Evolutionary conservation across 106 monocot species (phyloP), one percentile per base, ranked within the genome.

Genomic region (Alisma plantagoaquatica): DNA sequence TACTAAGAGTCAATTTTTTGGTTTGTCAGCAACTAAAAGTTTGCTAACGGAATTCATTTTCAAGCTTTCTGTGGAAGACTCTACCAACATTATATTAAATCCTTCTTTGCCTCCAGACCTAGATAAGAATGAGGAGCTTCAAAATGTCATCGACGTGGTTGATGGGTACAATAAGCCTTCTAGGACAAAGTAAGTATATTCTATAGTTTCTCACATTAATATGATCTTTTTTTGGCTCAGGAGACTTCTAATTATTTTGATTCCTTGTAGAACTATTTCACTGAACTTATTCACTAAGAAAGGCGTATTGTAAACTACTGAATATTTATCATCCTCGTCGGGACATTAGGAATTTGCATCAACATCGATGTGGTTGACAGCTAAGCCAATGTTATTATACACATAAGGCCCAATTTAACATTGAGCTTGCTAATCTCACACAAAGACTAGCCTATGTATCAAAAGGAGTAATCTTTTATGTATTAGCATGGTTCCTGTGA

Each of bases 261-360:
- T n/a, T n/a, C n/a, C n/a, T n/a, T n/a, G n/a, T 46, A 20, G 5
- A 8, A 51, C 50, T 15, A 24, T 59, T 72, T 26, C 69, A 98
- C 89, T 89, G 89, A 27, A 90, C 69, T 59, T 98, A 98, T 74
- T 79, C 90, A 51, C 68, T 98, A 14, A 70, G 76, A 10, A 66
- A 69, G 58, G 43, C 62, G 49, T 72, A 69, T 44, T 98, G 96
- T 89, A 90, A 78, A 61, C 84, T 89, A 31, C 59, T 98, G 27
- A 89, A 98, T 47, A 57, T 98, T 31, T 98, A 98, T 72, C 84
- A 90, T 41, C 96, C 89, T 54, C 81, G 89, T 27, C 90, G 96
- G 96, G 82, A 56, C 43, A 68, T 64, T 10, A 78, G 81, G 46
- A 89, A 98, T 49, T 63, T 98, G 51, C 96, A 98, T n/a, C n/a